These are phyloP conservation scores for Marasmius fiardii DNA, from an alignment of 1,284 basidiomycete species.

Conservation along the genomic window DNA sequence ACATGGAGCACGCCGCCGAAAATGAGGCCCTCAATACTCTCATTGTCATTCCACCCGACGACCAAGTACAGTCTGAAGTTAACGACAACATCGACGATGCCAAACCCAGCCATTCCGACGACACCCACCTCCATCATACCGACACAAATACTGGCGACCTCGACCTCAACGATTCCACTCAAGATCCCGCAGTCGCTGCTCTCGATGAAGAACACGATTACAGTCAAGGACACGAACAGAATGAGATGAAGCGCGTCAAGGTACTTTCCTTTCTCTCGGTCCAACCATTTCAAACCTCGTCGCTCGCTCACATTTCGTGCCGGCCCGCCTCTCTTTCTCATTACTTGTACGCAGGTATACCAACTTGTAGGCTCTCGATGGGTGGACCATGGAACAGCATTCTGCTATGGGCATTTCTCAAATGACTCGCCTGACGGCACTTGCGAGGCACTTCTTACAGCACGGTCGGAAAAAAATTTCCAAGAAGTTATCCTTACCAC, in stretches of 20 bases:
- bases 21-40: conserved; percentile 24
- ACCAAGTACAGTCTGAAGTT: conserved; percentile 2
- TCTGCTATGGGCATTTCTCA: conserved; percentile 87
- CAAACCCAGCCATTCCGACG: not conserved
- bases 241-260: conserved; percentile 39
- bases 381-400: conserved; percentile 93
- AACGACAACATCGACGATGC: not conserved
- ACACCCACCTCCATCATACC: conserved; percentile 1
- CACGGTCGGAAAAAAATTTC: conserved; percentile 75
- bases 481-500: conserved; percentile 71
- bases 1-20: conserved; percentile 20
- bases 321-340: conserved; percentile 12
- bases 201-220: conserved; percentile 33
- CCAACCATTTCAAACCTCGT: not conserved
- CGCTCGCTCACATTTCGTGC: conserved; percentile 8
- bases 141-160: conserved; percentile 20
- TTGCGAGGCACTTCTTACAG: conserved; percentile 80
- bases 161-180: conserved; percentile 22
- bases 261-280: conserved; percentile 21
- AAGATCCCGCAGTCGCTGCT: conserved; percentile 4
- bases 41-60: conserved; percentile 19
- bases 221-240: conserved; percentile 26
- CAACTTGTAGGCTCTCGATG: conserved; percentile 85
- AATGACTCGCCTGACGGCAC: conserved; percentile 41
- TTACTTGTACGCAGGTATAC: conserved; percentile 66